phyloP scores from a whole-genome alignment of 805 yeast species.

The Metschnikowia koreensis region DNA sequence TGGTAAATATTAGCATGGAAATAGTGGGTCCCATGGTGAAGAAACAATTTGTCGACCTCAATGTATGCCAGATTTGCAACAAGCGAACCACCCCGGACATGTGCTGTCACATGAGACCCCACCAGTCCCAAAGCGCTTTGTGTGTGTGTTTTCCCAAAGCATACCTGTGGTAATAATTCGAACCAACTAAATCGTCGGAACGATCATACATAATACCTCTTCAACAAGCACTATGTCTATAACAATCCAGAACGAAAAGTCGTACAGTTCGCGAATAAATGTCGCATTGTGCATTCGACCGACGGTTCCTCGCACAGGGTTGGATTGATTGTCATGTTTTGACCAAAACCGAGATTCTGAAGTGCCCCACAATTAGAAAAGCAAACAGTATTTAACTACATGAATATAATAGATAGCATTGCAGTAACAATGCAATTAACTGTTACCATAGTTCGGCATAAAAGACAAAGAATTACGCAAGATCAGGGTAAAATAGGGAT shows the following conservation, averaged over 20 bases:
- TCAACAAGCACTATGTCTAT: constrained; percentile 58
- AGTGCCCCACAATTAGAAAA: constrained; percentile 19
- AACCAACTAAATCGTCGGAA: constrained; percentile 67
- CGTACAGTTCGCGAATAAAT: constrained; percentile 56
- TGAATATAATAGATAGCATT: background rate
- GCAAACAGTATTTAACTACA: background rate
- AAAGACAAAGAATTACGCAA: no score
- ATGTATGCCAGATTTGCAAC: constrained; percentile 51
- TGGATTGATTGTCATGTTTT: constrained; percentile 40
- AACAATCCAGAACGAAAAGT: constrained; percentile 43
- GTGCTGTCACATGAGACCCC: constrained; percentile 62
- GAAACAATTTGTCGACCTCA: constrained; percentile 36
- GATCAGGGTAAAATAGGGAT: no score
- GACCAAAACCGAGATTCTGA: constrained; percentile 19
- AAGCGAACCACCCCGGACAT: constrained; percentile 57
- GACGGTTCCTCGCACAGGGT: constrained; percentile 29
- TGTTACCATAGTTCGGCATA: no score
- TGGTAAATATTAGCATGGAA: constrained; percentile 35
- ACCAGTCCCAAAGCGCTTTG: constrained; percentile 56
- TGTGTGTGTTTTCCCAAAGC: constrained; percentile 55
- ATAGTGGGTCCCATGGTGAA: constrained; percentile 38
- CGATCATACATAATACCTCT: constrained; percentile 63
- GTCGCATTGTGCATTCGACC: constrained; percentile 45
- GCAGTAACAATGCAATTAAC: no score
- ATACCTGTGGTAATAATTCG: constrained; percentile 55